Evolutionary conservation across 2,329 filamentous ascomycete genomes (phyloP), one percentile per base, ranked within the genome.

Genomic region (Hirsutella minnesotensis): DNA sequence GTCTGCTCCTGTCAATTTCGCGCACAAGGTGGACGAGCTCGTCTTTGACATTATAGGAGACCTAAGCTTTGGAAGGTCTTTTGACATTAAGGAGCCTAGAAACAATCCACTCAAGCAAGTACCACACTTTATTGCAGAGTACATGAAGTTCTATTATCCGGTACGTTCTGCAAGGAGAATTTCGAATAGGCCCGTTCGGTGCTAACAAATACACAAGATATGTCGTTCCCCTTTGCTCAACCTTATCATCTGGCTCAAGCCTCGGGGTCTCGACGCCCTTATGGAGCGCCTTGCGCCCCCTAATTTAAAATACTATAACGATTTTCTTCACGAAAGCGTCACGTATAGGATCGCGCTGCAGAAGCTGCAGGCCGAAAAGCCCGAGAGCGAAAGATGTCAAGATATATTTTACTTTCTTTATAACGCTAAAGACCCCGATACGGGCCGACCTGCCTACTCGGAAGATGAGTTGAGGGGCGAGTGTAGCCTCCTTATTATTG

Each of bases 31-130:
- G 13, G 34, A 39, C 16, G n/a, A 10, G 1, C 30, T 45, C 1
- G 9, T 35, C 7, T 42, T 45, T 24, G 44, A 45, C 29, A 39
- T 45, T 16, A 45, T 42, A 19, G 44, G 44, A 9, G 44, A 45
- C 13, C 19, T 45, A 3, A 42, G 35, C 24, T 42, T 45, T 10
- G 44, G 44, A 5, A 31, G n/a, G n/a, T 45, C 44, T 15, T 45
- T 45, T 38, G 29, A 42, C 22, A 39, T 35, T 12, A 45, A 42
- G 37, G 44, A 45, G 22, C 35, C 40, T 15, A 35, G 35, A 3
- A n/a, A 29, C 5, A 45, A 42, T 19, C 35, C 39, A 9, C 5
- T 45, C 1, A 45, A 42, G 31, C 27, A 33, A 24, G 24, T 39
- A 12, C 44, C 44, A 12, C 4, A 42, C 10, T 27, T 16, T 35